These are phyloP conservation scores for Gastrodia elata DNA, from an alignment of 106 monocot genomes.

Conservation along the genomic window DNA sequence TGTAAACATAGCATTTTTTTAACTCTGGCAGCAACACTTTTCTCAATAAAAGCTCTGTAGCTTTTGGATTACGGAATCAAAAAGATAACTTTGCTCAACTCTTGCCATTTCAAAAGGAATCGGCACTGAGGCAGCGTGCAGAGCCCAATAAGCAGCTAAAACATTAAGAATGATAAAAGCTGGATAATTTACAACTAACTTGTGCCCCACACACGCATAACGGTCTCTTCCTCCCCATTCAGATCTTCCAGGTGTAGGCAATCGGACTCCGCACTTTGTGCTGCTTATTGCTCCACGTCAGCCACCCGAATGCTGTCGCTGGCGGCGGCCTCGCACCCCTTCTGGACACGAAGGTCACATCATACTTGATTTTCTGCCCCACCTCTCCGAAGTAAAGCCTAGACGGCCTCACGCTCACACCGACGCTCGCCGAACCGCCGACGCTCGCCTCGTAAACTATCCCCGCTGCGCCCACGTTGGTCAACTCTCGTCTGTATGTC, in stretches of 20 bases:
- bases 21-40: too few relatives aligned
- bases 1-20: too few relatives aligned
- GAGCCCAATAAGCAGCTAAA: too few relatives aligned
- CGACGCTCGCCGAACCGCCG: constrained; percentile 17
- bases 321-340: not conserved
- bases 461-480: constrained; percentile 39
- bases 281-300: constrained; percentile 44
- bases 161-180: too few relatives aligned
- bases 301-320: constrained; percentile 45
- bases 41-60: too few relatives aligned
- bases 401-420: constrained; percentile 40
- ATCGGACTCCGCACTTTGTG: constrained; percentile 54
- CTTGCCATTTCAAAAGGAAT: too few relatives aligned
- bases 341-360: constrained; percentile 34
- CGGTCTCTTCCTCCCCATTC: not conserved
- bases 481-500: constrained; percentile 39
- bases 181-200: not conserved
- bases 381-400: constrained; percentile 42
- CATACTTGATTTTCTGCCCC: constrained; percentile 46
- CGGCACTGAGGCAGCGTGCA: too few relatives aligned
- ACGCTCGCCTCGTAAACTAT: constrained; percentile 39
- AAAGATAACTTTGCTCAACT: too few relatives aligned
- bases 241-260: constrained; percentile 34
- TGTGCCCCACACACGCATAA: not conserved
- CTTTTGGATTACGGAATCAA: too few relatives aligned